Evolutionary conservation across 1,284 basidiomycete species (phyloP).

Genomic region (Fomes fomentarius): DNA sequence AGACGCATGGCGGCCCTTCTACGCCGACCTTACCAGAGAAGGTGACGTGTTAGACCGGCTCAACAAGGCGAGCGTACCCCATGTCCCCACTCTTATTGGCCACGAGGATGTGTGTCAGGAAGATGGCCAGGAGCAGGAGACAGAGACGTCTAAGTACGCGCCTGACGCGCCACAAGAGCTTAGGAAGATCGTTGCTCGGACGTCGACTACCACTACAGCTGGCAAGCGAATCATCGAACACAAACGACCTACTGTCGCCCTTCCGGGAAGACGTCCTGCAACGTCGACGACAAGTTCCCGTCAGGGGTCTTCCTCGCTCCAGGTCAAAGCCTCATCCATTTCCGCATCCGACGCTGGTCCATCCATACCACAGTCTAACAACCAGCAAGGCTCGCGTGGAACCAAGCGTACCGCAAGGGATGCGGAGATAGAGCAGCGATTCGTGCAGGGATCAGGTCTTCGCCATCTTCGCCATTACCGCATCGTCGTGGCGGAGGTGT

Average conservation of each 20-base stretch:
- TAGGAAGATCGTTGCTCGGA: neutral
- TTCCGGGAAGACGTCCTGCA: too few relatives aligned
- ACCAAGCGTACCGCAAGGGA: neutral
- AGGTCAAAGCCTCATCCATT: too few relatives aligned
- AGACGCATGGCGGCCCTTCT: slow-evolving; percentile 14
- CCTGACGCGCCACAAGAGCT: neutral
- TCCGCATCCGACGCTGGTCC: too few relatives aligned
- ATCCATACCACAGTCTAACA: too few relatives aligned
- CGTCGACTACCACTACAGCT: too few relatives aligned
- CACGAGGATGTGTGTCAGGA: neutral
- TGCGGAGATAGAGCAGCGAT: neutral
- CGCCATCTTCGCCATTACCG: slow-evolving; percentile 10
- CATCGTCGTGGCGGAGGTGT: slow-evolving; percentile 12
- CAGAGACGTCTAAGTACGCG: neutral
- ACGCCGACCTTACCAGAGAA: slow-evolving; percentile 3
- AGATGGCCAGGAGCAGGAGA: neutral
- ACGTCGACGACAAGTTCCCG: too few relatives aligned
- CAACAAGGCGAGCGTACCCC: neutral
- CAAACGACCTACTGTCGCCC: too few relatives aligned
- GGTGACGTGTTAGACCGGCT: slow-evolving; percentile 1
- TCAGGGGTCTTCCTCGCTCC: too few relatives aligned
- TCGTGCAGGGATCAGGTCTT: neutral
- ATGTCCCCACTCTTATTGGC: neutral
- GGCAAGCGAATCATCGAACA: too few relatives aligned
- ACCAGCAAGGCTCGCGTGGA: neutral